Base-by-base conservation (phyloP, 345 rosid species). In the Nasturtium officinale region DNA sequence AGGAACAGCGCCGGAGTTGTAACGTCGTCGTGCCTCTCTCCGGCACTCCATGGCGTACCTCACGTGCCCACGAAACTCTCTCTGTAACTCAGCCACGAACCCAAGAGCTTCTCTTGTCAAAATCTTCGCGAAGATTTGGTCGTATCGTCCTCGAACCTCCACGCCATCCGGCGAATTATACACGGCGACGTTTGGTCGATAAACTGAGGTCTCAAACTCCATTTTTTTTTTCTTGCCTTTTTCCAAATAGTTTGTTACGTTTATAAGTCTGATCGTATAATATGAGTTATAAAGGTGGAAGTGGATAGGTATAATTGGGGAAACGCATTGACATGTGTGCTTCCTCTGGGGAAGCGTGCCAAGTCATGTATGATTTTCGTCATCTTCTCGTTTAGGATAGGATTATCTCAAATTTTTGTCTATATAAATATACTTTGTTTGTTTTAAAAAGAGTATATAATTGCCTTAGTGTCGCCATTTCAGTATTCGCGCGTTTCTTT, bases 11-110 rank as follows among this genome's bases (percentile, higher is more conserved):
- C 96, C 96, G 0, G 79, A 79, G 38, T 86, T 83, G 46, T 86
- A 88, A 74, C 80, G 70, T 64, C 69, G 76, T 78, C 81, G 82
- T 4, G 96, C 90, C 15, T 88, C 90, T 51, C 53, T 80, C 2
- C 99, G 88, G 25, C 93, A 95, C 77, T 86, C 89, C 90, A 90
- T 78, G 9, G 97, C 96, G 30, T 85, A 91, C 72, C 65, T 84
- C 61, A 91, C 79, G 4, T 65, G 87, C 73, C 78, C 85, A 69
- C 86, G 77, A 47, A 95, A 90, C 84, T 88, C 91, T 65, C 96
- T 74, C 43, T 90, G 98, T 74, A 95, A 77, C 54, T 82, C 87
- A 20, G 90, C 93, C 21, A 91, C 92, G 52, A 95, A 95, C 15
- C 82, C 83, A 82, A 95, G 66, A 33, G 97, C 96, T 9, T 90